Percentiles rank a stretch among this genome's conserved stretches.
Conservation (phyloP, 495 filamentous ascomycete species). For the Penicillium paxilli region DNA sequence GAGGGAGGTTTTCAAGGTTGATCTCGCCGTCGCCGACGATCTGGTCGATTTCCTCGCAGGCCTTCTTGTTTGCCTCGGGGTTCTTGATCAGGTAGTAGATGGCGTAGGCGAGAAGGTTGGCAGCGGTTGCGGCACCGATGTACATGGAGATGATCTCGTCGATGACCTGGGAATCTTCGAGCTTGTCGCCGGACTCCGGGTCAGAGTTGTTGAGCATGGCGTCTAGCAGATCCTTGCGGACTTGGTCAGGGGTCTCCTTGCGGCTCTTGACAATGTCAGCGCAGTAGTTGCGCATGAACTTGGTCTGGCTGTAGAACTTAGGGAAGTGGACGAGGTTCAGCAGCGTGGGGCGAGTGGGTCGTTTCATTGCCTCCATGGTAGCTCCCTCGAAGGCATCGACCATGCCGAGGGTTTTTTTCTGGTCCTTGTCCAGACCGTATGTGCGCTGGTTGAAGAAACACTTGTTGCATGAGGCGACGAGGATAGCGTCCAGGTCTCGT, state of each 20-base stretch:
- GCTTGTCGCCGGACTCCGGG: constrained; percentile 61
- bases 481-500: constrained; percentile 71
- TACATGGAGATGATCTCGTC: constrained; percentile 63
- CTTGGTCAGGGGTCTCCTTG: constrained; percentile 40
- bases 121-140: constrained; percentile 46
- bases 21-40: constrained; percentile 33
- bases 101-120: constrained; percentile 44
- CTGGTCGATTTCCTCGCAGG: constrained; percentile 43
- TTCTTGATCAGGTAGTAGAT: constrained; percentile 48
- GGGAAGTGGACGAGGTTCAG: constrained; percentile 41
- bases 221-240: constrained; percentile 68
- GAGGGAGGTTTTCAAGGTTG: constrained; percentile 58
- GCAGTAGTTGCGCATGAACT: constrained; percentile 55
- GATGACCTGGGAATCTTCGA: constrained; percentile 61
- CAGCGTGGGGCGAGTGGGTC: constrained; percentile 38
- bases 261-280: constrained; percentile 60
- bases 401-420: constrained; percentile 19
- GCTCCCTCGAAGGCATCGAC: constrained; percentile 40
- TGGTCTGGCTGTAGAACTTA: constrained; percentile 58
- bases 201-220: constrained; percentile 69
- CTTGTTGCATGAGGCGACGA: constrained; percentile 69
- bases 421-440: constrained; percentile 26
- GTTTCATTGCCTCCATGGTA: constrained; percentile 44
- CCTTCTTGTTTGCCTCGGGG: constrained; percentile 32
- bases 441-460: constrained; percentile 53